Evolutionary conservation across 768 basidiomycete genomes (phyloP).

Genomic region (Kwoniella sp.): DNA sequence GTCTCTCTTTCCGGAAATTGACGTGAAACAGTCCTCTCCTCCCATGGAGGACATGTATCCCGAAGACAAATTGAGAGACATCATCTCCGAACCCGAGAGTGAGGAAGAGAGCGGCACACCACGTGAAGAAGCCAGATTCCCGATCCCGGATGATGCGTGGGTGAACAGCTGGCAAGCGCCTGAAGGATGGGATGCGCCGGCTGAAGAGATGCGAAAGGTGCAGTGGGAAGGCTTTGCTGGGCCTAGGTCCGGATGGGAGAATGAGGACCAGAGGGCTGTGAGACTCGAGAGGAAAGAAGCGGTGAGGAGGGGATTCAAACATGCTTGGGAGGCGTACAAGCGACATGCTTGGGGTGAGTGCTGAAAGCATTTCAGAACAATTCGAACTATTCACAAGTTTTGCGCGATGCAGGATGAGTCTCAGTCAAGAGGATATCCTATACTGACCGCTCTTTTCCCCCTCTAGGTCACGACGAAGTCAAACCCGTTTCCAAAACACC

Average conservation of each 20-base stretch:
- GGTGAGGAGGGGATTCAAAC: constrained; percentile 50
- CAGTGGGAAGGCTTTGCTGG: constrained; percentile 41
- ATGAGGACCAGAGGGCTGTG: constrained; percentile 24
- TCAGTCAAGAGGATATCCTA: too few relatives aligned
- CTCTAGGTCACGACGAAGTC: constrained; percentile 53
- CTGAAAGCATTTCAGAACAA: too few relatives aligned
- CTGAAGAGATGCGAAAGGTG: constrained; percentile 30
- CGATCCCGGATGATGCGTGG: constrained; percentile 24
- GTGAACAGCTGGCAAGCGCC: constrained; percentile 25
- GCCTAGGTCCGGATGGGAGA: constrained; percentile 31
- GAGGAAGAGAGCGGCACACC: not conserved
- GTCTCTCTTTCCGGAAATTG: constrained; percentile 34
- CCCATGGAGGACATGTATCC: constrained; percentile 27
- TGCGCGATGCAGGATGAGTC: too few relatives aligned
- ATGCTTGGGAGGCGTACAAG: constrained; percentile 55
- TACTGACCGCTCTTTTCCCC: constrained; percentile 11
- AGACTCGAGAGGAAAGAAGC: constrained; percentile 51
- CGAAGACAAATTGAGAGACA: constrained; percentile 23
- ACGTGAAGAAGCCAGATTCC: not conserved
- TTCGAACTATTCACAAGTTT: too few relatives aligned
- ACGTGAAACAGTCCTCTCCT: constrained; percentile 17
- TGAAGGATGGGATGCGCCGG: constrained; percentile 30
- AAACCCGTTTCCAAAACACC: constrained; percentile 41
- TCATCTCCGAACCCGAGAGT: constrained; percentile 27
- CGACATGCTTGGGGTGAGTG: constrained; percentile 55